These are phyloP conservation scores for Schizonepeta tenuifolia DNA, from an alignment of 257 asterid genomes.

Conservation along the genomic window DNA sequence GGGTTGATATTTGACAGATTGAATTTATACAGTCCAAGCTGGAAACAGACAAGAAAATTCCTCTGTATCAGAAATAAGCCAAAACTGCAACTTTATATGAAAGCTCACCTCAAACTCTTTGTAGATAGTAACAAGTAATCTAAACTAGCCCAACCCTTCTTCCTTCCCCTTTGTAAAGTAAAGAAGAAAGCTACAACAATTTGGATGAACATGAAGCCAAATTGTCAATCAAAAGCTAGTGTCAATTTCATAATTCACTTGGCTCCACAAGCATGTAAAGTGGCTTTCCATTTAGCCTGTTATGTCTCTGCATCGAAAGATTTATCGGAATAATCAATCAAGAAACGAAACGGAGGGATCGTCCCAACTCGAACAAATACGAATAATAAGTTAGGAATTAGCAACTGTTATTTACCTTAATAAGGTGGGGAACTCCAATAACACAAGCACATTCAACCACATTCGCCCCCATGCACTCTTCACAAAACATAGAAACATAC, in stretches of 20 bases:
- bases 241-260: slow-evolving; percentile 42
- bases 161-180: not conserved
- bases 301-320: slow-evolving; percentile 49
- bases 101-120: not conserved
- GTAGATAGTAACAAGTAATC: not conserved
- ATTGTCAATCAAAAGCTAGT: no score
- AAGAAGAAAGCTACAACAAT: not conserved
- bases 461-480: slow-evolving; percentile 72
- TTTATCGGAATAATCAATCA: no score
- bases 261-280: slow-evolving; percentile 87
- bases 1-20: not conserved
- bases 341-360: no score
- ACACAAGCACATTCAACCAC: slow-evolving; percentile 86
- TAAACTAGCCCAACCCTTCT: not conserved
- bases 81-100: slow-evolving; percentile 11
- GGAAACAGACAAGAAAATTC: not conserved
- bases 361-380: no score
- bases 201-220: slow-evolving; percentile 1
- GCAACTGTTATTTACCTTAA: slow-evolving; percentile 47
- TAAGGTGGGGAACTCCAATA: slow-evolving; percentile 65
- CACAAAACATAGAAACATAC: not conserved
- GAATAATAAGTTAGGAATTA: no score
- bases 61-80: not conserved
- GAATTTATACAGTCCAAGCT: not conserved
- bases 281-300: slow-evolving; percentile 69